These are phyloP conservation scores for Taphrina confusa DNA, from an alignment of 1,139 yeast species.

Conservation along the genomic window DNA sequence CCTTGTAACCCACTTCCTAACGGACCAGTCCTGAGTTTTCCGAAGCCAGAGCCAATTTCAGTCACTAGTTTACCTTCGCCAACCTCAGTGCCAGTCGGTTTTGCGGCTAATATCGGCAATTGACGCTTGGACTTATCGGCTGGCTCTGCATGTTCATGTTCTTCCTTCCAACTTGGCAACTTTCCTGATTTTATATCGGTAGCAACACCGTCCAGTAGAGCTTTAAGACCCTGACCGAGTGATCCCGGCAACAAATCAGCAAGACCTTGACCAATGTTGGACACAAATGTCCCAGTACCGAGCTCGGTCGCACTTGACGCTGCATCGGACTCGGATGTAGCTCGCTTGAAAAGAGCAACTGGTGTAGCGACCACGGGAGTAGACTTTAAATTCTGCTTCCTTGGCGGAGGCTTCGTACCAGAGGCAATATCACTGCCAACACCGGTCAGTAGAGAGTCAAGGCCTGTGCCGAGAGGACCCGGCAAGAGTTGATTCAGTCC, in stretches of 20 bases:
- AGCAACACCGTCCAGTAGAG: conserved; percentile 5
- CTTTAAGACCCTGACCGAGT: conserved; percentile 1
- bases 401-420: neutral
- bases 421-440: conserved; percentile 9
- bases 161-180: no score
- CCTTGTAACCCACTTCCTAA: neutral
- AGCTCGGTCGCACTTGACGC: neutral
- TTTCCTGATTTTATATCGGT: neutral
- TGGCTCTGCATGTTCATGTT: no score
- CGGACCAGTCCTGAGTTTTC: neutral
- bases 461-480: conserved; percentile 2
- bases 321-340: no score
- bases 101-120: no score
- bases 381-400: neutral
- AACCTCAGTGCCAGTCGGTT: no score
- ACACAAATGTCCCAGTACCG: neutral
- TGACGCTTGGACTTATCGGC: no score
- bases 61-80: neutral
- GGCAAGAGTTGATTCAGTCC: neutral
- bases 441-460: neutral
- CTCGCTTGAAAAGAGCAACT: no score
- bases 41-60: neutral
- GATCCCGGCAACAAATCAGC: conserved; percentile 1
- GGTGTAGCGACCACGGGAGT: no score
- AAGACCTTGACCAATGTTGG: neutral